Base-by-base conservation (phyloP, 169 alveolate species). In the Plasmodium chabaudi region DNA sequence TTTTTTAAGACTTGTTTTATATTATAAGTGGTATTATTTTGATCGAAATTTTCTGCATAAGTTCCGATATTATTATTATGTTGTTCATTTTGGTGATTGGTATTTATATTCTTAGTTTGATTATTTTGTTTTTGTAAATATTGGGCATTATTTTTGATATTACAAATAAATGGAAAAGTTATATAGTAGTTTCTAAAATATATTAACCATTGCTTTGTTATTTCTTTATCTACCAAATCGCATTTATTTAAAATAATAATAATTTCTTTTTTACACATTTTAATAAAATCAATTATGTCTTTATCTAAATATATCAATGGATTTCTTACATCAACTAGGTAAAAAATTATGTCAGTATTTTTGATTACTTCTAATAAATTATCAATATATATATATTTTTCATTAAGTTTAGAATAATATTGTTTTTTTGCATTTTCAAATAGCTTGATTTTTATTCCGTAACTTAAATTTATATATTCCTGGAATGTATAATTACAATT, bases 191-290 rank as follows among this genome's bases (percentile, higher is more conserved):
- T 67, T 47, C 89, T 79, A 79, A 79, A 79, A 60, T 25, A 79
- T 19, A 19, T 3, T 51, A 79, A 21, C 89, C 89, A 79, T 7
- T 79, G 89, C n/a, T 79, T 42, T 59, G 56, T 67, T 51, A 79
- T 46, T 27, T 46, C 23, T n/a, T 34, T 57, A 13, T 79, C 89
- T 9, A 79, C 65, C 42, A 79, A 68, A 79, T 79, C 89, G 10
- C 89, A 79, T 67, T 79, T 79, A 67, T 79, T 79, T 67, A 79
- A 67, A 53, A 79, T 27, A 39, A 79, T 65, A 4, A 79, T 67
- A n/a, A 79, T 60, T 79, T 79, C 72, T 34, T 79, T 79, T 46
- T 67, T 79, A 71, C 89, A 79, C n/a, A 23, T 21, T 25, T 79
- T 27, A 19, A 79, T 67, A 47, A 79, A 79, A 57, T 67, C 57